Base-by-base conservation (phyloP, 2,329 filamentous ascomycete genomes). In the Colletotrichum graminicola region DNA sequence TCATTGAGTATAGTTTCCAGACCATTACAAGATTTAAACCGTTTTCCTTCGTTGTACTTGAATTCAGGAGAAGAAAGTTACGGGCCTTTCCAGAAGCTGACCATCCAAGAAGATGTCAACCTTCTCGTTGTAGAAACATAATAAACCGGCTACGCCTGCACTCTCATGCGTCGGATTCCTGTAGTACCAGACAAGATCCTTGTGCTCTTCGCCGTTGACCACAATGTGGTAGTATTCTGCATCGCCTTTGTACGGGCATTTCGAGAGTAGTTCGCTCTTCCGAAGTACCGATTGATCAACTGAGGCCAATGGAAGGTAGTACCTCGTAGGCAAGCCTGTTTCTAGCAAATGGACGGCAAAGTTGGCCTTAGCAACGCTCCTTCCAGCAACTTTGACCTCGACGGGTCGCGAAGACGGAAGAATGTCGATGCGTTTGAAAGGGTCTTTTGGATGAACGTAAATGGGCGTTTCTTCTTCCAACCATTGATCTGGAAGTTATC, bases 111-210 rank as follows among this genome's bases (percentile, higher is more conserved):
- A 81, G n/a, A 92, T 84, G 71, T 91, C 88, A 1, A 92, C 88
- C 79, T 89, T 90, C 77, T 92, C 91, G 73, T 92, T 91, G 73
- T 92, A 92, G 71, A 92, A 92, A 75, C 89, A 92, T 63, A 91
- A 57, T 57, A 84, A 76, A 2, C 89, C 89, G 1, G 86, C 86
- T 71, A 92, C 82, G 2, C 78, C 79, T 2, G 83, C 85, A 66
- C 87, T 87, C 78, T 92, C 91, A 0, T 82, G 75, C 0, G 86
- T 88, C 3, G 91, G 89, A 14, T 84, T 82, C 21, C 80, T 80
- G 67, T 92, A 93, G 69, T 86, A 91, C 91, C 91, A 93, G 1
- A 90, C 83, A 3, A 89, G 65, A 75, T 92, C 85, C 73, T 84
- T 80, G 41, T 82, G 79, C 66, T 80, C 76, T 29, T 83, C 78